Evolutionary conservation across 1,284 basidiomycete species (phyloP).

Genomic region (Quambalaria eucalypti): DNA sequence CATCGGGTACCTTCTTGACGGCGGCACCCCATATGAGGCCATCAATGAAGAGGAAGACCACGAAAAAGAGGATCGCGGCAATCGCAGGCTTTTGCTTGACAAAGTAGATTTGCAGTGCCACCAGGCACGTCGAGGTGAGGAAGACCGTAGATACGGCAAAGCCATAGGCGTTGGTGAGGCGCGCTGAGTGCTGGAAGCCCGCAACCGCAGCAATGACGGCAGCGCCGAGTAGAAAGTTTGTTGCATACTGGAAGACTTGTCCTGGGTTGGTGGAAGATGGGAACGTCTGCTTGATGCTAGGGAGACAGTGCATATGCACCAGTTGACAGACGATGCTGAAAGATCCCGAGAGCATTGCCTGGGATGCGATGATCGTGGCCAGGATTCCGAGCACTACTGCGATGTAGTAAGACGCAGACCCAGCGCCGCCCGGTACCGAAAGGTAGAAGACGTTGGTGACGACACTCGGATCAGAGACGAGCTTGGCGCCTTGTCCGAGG

Average conservation of each 20-base stretch:
- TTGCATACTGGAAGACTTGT: background rate
- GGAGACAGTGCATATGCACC: no score
- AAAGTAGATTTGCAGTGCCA: constrained; percentile 56
- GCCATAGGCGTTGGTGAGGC: constrained; percentile 33
- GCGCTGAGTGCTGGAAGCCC: background rate
- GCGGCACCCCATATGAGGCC: background rate
- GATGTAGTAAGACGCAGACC: no score
- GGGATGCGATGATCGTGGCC: no score
- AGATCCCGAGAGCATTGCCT: no score
- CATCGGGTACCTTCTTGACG: background rate
- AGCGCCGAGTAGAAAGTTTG: background rate
- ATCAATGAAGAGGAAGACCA: background rate
- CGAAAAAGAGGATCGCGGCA: background rate
- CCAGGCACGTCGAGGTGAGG: constrained; percentile 56
- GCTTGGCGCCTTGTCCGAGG: constrained; percentile 63
- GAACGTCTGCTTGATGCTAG: constrained; percentile 57
- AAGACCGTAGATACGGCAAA: constrained; percentile 61
- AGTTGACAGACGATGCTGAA: no score
- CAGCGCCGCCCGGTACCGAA: no score
- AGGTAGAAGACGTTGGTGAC: no score
- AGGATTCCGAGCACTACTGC: no score
- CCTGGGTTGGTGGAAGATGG: constrained; percentile 53
- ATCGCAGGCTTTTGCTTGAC: no score
- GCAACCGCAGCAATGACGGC: background rate
- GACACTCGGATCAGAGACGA: no score